Evolutionary conservation across 345 rosid genomes (phyloP).

Genomic region (Pelargonium nanum): DNA sequence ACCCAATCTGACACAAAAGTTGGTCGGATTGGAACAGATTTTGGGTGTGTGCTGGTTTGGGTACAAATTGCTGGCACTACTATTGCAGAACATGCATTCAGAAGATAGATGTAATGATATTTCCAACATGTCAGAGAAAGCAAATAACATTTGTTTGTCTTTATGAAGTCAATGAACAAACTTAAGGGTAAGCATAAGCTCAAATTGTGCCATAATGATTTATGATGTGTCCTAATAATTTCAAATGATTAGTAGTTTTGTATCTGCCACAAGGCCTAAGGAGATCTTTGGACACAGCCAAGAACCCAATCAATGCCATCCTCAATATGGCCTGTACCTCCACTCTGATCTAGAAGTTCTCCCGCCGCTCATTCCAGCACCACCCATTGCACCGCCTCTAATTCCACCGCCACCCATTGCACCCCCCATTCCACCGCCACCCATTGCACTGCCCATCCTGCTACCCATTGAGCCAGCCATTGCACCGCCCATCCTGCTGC

Average conservation of each 20-base stretch:
- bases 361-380: slow-evolving; percentile 34
- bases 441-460: neutral
- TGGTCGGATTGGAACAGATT: too few relatives aligned
- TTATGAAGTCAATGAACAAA: neutral
- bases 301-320: neutral
- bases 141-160: neutral
- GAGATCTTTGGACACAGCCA: too few relatives aligned
- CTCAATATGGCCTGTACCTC: slow-evolving; percentile 81
- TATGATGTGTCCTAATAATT: too few relatives aligned
- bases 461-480: neutral
- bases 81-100: too few relatives aligned
- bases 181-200: neutral
- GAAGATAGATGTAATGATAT: too few relatives aligned
- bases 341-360: slow-evolving; percentile 79
- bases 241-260: too few relatives aligned
- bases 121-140: too few relatives aligned
- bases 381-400: neutral
- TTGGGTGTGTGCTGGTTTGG: too few relatives aligned
- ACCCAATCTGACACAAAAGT: too few relatives aligned
- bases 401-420: slow-evolving; percentile 15
- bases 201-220: neutral
- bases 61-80: too few relatives aligned
- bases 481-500: too few relatives aligned
- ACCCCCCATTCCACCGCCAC: neutral
- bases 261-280: too few relatives aligned